These are phyloP conservation scores for Myriosclerotinia duriaeana DNA, from an alignment of 2,329 filamentous ascomycete genomes.

Conservation along the genomic window DNA sequence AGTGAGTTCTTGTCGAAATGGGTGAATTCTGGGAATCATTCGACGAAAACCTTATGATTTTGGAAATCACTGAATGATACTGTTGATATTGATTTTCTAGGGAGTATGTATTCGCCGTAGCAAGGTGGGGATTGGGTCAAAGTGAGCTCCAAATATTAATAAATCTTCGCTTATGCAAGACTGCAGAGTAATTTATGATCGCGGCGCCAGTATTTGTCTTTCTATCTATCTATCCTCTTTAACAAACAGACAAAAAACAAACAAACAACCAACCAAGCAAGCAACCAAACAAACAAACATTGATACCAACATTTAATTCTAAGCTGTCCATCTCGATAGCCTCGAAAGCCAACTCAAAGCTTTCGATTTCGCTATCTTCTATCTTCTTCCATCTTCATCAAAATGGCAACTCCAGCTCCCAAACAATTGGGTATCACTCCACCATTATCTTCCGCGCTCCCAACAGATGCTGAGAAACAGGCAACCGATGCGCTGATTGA, in stretches of 20 bases:
- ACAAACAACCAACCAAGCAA: background rate
- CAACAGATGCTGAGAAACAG: constrained; percentile 73
- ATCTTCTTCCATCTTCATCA: constrained; percentile 22
- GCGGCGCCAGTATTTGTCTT: background rate
- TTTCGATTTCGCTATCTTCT: constrained; percentile 10
- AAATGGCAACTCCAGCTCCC: constrained; percentile 36
- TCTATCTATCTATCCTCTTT: background rate
- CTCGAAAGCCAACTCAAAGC: background rate
- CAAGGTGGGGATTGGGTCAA: background rate
- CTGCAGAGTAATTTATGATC: constrained; percentile 11
- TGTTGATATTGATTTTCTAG: background rate
- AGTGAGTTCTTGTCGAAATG: background rate
- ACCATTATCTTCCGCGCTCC: constrained; percentile 75
- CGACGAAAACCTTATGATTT: background rate
- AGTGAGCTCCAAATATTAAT: constrained; percentile 1
- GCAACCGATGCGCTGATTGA: constrained; percentile 77
- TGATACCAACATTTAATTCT: constrained; percentile 12
- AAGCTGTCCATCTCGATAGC: constrained; percentile 10
- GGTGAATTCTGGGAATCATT: background rate
- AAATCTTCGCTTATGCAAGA: constrained; percentile 15
- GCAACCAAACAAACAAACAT: constrained; percentile 2
- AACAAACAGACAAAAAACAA: background rate
- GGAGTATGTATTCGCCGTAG: background rate
- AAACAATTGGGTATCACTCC: constrained; percentile 67
- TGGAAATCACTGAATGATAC: background rate